phyloP scores from a whole-genome alignment of 306 rosid species.

The Medicago ruthenica region DNA sequence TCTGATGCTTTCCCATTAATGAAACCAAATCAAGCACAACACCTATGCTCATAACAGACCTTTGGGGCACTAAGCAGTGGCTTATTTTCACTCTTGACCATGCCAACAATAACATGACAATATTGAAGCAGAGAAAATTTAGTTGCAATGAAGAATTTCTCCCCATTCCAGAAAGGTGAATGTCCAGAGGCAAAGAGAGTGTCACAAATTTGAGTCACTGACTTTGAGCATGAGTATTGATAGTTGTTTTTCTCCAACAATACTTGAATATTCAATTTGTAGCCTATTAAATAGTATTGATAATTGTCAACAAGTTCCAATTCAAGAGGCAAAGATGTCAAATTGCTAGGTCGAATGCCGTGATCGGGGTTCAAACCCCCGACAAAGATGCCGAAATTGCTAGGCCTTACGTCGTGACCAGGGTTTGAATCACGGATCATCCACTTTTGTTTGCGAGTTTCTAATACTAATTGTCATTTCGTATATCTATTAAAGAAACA shows the following conservation, averaged over 20 bases:
- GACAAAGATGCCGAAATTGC: no score
- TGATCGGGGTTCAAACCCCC: no score
- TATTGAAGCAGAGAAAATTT: neutral
- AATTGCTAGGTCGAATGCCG: no score
- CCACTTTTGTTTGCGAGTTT: no score
- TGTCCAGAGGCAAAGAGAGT: neutral
- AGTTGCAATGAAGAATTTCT: neutral
- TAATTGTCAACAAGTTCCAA: no score
- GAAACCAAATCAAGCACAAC: conserved; percentile 51
- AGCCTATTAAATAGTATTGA: neutral
- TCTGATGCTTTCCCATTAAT: conserved; percentile 53
- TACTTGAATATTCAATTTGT: neutral
- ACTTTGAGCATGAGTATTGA: neutral
- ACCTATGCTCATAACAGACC: conserved; percentile 43
- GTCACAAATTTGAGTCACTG: neutral
- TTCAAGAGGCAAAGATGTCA: no score
- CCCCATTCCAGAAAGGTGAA: neutral
- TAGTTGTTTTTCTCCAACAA: neutral
- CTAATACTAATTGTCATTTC: no score
- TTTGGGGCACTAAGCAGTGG: conserved; percentile 16
- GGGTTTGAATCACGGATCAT: no score
- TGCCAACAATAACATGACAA: neutral
- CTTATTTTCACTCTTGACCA: neutral
- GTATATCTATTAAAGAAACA: no score
- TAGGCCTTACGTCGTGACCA: no score